phyloP scores from a whole-genome alignment of 148 eudicot genomes.

The Fagopyrum homotropicum region DNA sequence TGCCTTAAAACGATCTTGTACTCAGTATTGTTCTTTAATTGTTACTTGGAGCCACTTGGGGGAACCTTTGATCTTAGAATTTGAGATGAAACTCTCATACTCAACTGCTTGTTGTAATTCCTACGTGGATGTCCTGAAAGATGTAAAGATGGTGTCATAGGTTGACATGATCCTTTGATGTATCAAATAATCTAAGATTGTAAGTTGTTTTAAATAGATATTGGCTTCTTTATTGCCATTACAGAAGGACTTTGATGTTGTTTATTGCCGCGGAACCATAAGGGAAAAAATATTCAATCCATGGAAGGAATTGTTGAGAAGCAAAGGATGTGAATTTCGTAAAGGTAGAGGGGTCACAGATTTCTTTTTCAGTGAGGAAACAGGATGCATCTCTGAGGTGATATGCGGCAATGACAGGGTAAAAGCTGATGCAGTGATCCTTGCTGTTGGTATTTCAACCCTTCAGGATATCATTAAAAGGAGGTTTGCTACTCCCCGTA shows the following conservation, averaged over 20 bases:
- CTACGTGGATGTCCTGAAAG: background rate
- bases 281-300: slow-evolving; percentile 57
- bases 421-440: slow-evolving; percentile 69
- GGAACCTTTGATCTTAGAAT: background rate
- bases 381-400: slow-evolving; percentile 55
- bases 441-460: slow-evolving; percentile 57
- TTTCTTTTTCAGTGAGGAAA: slow-evolving; percentile 46
- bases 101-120: background rate
- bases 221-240: background rate
- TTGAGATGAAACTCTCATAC: background rate
- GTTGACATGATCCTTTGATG: background rate
- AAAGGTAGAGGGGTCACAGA: slow-evolving; percentile 68
- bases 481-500: slow-evolving; percentile 32
- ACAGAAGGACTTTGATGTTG: slow-evolving; percentile 58
- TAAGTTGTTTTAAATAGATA: background rate
- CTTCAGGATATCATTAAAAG: slow-evolving; percentile 54
- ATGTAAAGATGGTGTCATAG: background rate
- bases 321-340: slow-evolving; percentile 54
- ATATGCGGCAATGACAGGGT: slow-evolving; percentile 69
- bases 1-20: background rate
- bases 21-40: background rate
- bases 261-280: slow-evolving; percentile 59
- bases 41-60: background rate
- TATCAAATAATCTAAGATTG: background rate
- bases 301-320: slow-evolving; percentile 54